Percentiles rank a stretch among this genome's conserved stretches.
Conservation (phyloP, 768 basidiomycete species). For the Termitomyces sp. region DNA sequence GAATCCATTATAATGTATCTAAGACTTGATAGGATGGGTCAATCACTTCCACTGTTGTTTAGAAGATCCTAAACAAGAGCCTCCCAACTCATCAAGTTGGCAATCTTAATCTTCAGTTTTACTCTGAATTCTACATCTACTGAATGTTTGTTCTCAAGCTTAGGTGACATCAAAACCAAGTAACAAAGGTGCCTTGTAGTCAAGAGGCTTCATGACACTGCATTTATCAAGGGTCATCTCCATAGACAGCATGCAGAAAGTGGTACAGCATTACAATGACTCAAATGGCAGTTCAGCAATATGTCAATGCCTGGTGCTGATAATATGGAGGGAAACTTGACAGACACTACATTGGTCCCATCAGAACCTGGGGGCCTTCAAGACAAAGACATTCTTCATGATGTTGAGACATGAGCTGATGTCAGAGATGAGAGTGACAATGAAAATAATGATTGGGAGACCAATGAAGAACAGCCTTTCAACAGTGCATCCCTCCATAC, state of each 20-base stretch:
- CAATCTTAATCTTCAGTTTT: slow-evolving; percentile 21
- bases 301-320: not conserved
- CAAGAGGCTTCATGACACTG: not conserved
- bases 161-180: too few species aligned
- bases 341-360: not conserved
- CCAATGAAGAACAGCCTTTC: not conserved
- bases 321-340: not conserved
- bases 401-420: not conserved
- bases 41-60: slow-evolving; percentile 3
- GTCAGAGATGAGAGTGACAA: not conserved
- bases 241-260: not conserved
- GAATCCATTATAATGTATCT: not conserved
- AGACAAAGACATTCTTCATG: not conserved
- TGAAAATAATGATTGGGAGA: not conserved
- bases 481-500: not conserved
- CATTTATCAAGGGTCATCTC: not conserved
- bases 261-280: not conserved
- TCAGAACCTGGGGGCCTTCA: not conserved
- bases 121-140: slow-evolving; percentile 2
- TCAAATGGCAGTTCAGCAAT: not conserved
- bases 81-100: too few species aligned
- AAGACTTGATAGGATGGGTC: not conserved
- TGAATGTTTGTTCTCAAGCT: not conserved
- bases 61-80: slow-evolving; percentile 7
- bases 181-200: not conserved